Conservation (phyloP, 352 stramenopile species). For the Phytophthora ramorum region DNA sequence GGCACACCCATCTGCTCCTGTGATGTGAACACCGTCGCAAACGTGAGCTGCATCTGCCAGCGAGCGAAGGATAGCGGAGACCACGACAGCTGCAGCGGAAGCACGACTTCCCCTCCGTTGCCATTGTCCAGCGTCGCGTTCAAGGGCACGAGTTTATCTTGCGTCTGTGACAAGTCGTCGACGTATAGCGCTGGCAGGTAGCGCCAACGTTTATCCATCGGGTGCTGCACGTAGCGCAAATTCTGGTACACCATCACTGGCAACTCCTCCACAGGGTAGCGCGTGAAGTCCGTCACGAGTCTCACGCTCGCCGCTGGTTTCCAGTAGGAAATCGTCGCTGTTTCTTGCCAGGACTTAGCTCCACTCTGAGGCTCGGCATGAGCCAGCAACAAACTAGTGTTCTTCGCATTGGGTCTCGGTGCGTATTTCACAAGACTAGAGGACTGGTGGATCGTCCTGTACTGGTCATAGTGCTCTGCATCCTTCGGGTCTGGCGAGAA, state of each 20-base stretch:
- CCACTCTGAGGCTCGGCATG: slow-evolving; percentile 9
- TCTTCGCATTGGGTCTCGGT: slow-evolving; percentile 63
- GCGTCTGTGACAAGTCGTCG: slow-evolving; percentile 76
- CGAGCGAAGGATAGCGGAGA: slow-evolving; percentile 80
- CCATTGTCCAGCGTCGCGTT: slow-evolving; percentile 55
- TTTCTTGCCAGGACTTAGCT: slow-evolving; percentile 31
- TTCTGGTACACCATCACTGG: slow-evolving; percentile 77
- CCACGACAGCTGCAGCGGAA: slow-evolving; percentile 73
- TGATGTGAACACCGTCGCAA: slow-evolving; percentile 64
- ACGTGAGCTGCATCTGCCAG: slow-evolving; percentile 83
- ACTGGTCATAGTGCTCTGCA: slow-evolving; percentile 47
- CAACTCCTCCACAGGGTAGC: slow-evolving; percentile 74
- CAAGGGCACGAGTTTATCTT: slow-evolving; percentile 73
- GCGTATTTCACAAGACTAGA: slow-evolving; percentile 70
- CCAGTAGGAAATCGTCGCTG: slow-evolving; percentile 69
- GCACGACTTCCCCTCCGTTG: slow-evolving; percentile 20
- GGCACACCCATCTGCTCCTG: slow-evolving; percentile 73
- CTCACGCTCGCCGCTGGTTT: slow-evolving; percentile 77
- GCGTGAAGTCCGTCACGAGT: slow-evolving; percentile 77
- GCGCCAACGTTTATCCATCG: slow-evolving; percentile 50
- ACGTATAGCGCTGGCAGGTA: slow-evolving; percentile 83
- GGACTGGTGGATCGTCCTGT: slow-evolving; percentile 70
- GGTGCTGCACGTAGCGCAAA: slow-evolving; percentile 65
- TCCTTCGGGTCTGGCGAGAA: slow-evolving; percentile 54
- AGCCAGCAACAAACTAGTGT: slow-evolving; percentile 61